phyloP scores from a whole-genome alignment of 345 rosid genomes.

The Mercurialis annua region DNA sequence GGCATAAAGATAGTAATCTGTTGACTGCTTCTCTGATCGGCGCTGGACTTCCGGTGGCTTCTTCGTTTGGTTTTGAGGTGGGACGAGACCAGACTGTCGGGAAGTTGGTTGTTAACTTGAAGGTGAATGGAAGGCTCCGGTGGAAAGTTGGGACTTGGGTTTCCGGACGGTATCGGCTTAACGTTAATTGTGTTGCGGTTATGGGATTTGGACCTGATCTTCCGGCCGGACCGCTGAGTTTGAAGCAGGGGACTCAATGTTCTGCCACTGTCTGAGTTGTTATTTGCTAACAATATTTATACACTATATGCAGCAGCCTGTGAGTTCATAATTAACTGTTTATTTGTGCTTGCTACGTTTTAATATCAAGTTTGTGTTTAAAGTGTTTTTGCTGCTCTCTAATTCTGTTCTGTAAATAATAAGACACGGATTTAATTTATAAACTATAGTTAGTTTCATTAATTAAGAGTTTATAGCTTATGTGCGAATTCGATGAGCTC shows the following conservation, averaged over 20 bases:
- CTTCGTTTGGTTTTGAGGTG: slow-evolving; percentile 60
- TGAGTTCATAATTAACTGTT: neutral
- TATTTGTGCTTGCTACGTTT: neutral
- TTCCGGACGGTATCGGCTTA: slow-evolving; percentile 59
- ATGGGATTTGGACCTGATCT: slow-evolving; percentile 49
- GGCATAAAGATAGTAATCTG: slow-evolving; percentile 55
- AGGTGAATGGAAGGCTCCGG: slow-evolving; percentile 59
- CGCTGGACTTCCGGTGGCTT: slow-evolving; percentile 52
- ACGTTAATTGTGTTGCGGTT: slow-evolving; percentile 60
- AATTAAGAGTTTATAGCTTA: no score
- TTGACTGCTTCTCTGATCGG: slow-evolving; percentile 65
- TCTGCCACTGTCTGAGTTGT: slow-evolving; percentile 52
- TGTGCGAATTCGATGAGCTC: no score
- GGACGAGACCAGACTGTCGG: slow-evolving; percentile 57
- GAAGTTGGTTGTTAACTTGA: slow-evolving; percentile 46
- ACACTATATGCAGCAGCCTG: neutral
- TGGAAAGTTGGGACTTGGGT: slow-evolving; percentile 95
- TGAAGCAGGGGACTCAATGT: slow-evolving; percentile 61
- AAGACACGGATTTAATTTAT: neutral
- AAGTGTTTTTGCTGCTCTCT: neutral
- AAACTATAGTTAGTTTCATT: neutral
- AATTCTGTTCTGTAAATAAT: slow-evolving; percentile 6
- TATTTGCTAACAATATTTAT: neutral
- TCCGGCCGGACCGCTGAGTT: slow-evolving; percentile 43
- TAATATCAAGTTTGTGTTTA: neutral